Evolutionary conservation across 2,329 filamentous ascomycete genomes (phyloP), one percentile per base, ranked within the genome.

Genomic region (Salinomyces thailandicus): DNA sequence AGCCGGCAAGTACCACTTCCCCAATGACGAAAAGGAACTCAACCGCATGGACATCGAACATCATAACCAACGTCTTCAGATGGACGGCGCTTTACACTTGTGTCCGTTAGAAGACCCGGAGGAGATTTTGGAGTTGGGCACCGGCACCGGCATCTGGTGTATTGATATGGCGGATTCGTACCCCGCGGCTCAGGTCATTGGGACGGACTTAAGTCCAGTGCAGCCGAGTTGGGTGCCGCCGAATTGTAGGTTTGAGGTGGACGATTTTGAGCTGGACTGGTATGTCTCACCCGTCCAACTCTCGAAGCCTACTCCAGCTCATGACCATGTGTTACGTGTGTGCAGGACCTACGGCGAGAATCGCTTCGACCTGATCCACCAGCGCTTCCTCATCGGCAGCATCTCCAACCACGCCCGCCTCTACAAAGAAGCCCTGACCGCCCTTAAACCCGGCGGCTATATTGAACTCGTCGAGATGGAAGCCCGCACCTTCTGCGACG

Each of bases 61-160:
- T 32, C 46, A 52, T 19, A 29, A 42, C 35, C 14, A 12, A n/a
- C 32, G 16, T 17, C 37, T 39, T 19, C 35, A 52, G 8, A 44
- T 56, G 33, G 48, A 51, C 30, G 54, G 53, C 13, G 41, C 41
- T 16, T 55, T 70, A n/a, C 60, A 62, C 42, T 49, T 63, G 3
- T 62, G 61, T 3, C 67, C 68, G 1, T 48, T 67, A 13, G 44
- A 7, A 46, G 15, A 51, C 53, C 8, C 52, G 50, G 6, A 55
- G 54, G 20, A 49, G 51, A 41, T 46, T 51, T 14, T 77, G 37
- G 75, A 77, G 49, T 52, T 94, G 35, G 89, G 86, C 28, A 87
- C 81, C 44, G 89, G 87, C 13, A 93, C 85, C 1, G 85, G 85
- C 29, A 89, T 93, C 43, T 96, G 89, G 89, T 77, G 81, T 27